Percentiles rank a stretch among this genome's conserved stretches.
These are phyloP conservation scores for Tetraselmis striata DNA, from an alignment of 139 green algal genomes.

Conservation along the genomic window DNA sequence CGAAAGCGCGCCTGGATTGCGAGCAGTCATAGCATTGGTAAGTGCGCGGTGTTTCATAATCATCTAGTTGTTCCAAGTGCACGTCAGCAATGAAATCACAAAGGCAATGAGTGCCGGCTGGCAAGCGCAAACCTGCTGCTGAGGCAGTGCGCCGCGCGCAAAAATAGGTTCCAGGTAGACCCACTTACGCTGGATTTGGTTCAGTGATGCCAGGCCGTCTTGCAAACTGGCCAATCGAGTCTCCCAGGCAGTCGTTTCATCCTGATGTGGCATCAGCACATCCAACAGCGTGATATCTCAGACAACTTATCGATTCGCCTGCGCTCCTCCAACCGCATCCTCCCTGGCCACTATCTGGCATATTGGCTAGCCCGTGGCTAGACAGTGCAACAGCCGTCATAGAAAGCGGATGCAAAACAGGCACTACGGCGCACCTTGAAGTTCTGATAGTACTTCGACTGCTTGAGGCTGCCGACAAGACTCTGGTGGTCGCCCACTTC, in stretches of 20 bases:
- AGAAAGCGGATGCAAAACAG: not conserved
- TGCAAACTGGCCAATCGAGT: conserved; percentile 42
- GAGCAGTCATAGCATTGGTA: too few species aligned
- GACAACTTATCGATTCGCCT: too few species aligned
- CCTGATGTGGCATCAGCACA: too few species aligned
- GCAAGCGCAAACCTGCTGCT: conserved; percentile 53
- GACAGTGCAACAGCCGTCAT: not conserved
- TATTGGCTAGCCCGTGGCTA: too few species aligned
- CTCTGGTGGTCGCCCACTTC: conserved; percentile 74
- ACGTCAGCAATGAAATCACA: too few species aligned
- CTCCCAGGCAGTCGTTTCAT: conserved; percentile 55
- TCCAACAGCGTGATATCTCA: too few species aligned
- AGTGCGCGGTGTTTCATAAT: too few species aligned
- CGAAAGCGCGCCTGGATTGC: not conserved
- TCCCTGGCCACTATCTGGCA: too few species aligned
- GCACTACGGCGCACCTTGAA: conserved; percentile 20
- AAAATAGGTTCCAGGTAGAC: conserved; percentile 84
- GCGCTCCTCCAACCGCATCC: too few species aligned
- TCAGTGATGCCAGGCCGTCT: conserved; percentile 55
- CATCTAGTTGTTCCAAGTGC: too few species aligned
- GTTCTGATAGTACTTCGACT: conserved; percentile 54
- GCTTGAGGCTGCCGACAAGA: conserved; percentile 58
- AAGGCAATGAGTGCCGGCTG: too few species aligned
- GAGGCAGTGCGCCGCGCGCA: conserved; percentile 61
- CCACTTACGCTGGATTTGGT: conserved; percentile 72